Base-by-base conservation (phyloP, 176 grass and related monocot species). In the Oryza punctata region DNA sequence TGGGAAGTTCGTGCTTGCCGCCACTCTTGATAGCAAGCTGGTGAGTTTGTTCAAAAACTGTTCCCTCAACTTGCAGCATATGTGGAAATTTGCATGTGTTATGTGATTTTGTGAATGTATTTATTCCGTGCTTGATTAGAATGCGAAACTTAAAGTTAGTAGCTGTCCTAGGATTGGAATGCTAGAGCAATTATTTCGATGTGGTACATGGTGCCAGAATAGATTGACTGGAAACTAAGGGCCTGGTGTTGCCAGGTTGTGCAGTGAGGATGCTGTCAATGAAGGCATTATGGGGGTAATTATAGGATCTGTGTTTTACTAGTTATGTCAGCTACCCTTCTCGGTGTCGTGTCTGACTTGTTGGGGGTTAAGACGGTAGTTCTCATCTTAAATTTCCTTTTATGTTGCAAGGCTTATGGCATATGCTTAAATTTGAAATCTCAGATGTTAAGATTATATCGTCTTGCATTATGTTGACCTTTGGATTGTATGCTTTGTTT, bases 1-100 rank as follows among this genome's bases (percentile, higher is more conserved):
- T 26, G 96, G 96, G 64, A 95, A 95, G 82, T 98, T 98, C 46
- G 91, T 98, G 44, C 96, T 98, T 44, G 89, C 96, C 18, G 88
- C 91, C 19, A 95, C 96, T 28, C 96, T 98, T 29, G 91, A 98
- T 73, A 93, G 91, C 76, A 95, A 93, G 52, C 78, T 95, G 93
- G 96, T 98, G 66, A 94, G 91, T 89, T 78, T 78, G 32, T 70
- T 45, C 46, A 77, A 9, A 66, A 66, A 67, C 77, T 75, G 45
- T 25, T 21, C 3, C 64, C 72, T 46, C 30, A 71, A 25, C 3
- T 80, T 40, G 1, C 30, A 77, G 54, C 30, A 60, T 67, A 41
- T 70, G 47, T 82, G 14, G 23, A 45, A 69, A 75, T 54, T 50
- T 91, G 25, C 29, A 69, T 8, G 41, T 66, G 18, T 44, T 65